Conservation (phyloP, 2,329 filamentous ascomycete species). For the Phaeosphaeriaceae sp. region DNA sequence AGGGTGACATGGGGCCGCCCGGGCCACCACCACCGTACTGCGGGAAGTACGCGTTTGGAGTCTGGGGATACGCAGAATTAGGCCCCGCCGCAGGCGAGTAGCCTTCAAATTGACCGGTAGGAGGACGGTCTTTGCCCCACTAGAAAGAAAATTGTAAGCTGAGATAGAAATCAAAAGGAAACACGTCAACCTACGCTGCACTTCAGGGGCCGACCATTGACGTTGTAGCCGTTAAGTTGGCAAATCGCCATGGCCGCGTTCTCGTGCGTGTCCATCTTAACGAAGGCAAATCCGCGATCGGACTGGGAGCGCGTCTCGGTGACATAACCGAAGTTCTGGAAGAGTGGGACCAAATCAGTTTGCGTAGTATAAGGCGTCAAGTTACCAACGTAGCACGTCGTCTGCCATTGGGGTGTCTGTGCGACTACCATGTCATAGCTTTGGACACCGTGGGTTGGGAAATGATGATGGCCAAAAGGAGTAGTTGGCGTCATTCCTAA, state of each 20-base stretch:
- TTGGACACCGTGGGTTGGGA: slow-evolving; percentile 93
- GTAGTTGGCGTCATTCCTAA: slow-evolving; percentile 99
- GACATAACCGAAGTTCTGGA: slow-evolving; percentile 98
- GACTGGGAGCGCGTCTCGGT: slow-evolving; percentile 98
- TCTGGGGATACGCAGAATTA: slow-evolving; percentile 77
- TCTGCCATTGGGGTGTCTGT: slow-evolving; percentile 98
- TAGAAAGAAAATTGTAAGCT: slow-evolving; percentile 53
- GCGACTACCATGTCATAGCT: slow-evolving; percentile 97
- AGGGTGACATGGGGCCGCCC: slow-evolving; percentile 63
- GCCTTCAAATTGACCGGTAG: slow-evolving; percentile 80
- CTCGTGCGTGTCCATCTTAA: slow-evolving; percentile 99
- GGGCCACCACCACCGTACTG: slow-evolving; percentile 79
- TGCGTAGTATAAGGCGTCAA: slow-evolving; percentile 97
- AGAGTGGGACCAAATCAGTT: slow-evolving; percentile 94
- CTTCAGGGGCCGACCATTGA: slow-evolving; percentile 95
- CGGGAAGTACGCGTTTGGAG: slow-evolving; percentile 84
- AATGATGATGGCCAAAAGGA: slow-evolving; percentile 95
- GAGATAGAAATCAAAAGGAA: slow-evolving; percentile 23
- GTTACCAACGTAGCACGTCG: slow-evolving; percentile 97
- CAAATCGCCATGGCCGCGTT: slow-evolving; percentile 99
- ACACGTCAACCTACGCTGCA: slow-evolving; percentile 80
- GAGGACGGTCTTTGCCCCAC: slow-evolving; percentile 99
- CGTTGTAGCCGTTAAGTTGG: slow-evolving; percentile 96
- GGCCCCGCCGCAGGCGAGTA: slow-evolving; percentile 75
- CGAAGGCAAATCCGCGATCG: slow-evolving; percentile 96